Base-by-base conservation (phyloP, 805 yeast species). In the Yarrowia divulgata region DNA sequence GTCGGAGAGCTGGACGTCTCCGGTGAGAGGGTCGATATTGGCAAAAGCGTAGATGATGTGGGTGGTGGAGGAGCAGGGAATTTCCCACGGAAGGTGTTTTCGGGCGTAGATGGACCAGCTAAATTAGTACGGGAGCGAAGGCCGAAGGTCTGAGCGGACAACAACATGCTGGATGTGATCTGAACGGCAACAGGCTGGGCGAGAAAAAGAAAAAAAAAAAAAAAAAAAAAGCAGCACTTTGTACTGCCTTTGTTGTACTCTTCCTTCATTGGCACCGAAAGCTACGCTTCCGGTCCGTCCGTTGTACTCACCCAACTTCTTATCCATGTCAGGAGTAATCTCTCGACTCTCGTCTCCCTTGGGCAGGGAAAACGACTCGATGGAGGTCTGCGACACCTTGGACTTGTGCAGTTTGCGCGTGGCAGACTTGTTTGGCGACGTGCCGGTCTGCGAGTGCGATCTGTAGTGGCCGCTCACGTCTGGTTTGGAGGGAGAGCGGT, bases 11-110 rank as follows among this genome's bases (percentile, higher is more conserved):
- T 75, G 74, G 2, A 91, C 81, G 1, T 75, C 77, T 0, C 96
- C 93, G 0, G 88, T 78, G 0, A 75, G 74, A 0, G 81, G 73
- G 72, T 88, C 85, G 5, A 93, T 83, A 42, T 84, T 79, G 63
- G 90, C 81, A 77, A 94, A 94, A 0, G 97, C 90, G 77, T 90
- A 95, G 74, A 88, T 88, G 1, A 95, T 77, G 71, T 91, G 90
- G 19, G 97, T 86, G 0, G 90, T 75, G 12, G 77, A 73, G 0
- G 82, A 76, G 1, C 84, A 77, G 1, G 93, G 91, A 7, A 93
- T 84, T 69, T 90, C 87, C 23, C 78, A 78, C 1, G 90, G 95
- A 67, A 77, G 79, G 77, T 84, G 91, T 71, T 79, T 78, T 70
- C 90, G 82, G 37, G 78, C 82, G 74, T 91, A 91, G 18, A 88